These are phyloP conservation scores for Alternaria alternata DNA, from an alignment of 2,329 filamentous ascomycete genomes.

Conservation along the genomic window DNA sequence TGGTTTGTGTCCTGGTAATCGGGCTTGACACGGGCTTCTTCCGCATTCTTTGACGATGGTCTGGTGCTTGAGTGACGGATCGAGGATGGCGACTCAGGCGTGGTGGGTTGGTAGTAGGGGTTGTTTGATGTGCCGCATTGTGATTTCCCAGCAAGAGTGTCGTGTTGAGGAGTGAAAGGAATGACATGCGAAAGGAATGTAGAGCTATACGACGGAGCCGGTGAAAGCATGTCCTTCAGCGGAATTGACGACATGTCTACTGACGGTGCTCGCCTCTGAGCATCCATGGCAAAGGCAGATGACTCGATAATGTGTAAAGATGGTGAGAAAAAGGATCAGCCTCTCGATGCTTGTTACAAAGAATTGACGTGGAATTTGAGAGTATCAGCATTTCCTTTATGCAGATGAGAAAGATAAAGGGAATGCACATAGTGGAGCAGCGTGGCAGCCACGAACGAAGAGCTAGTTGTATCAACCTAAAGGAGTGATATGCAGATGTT, in stretches of 20 bases:
- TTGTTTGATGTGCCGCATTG: slow-evolving; percentile 1
- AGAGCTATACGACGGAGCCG: slow-evolving; percentile 36
- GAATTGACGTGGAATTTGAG: background rate
- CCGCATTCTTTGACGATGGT: background rate
- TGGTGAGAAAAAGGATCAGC: background rate
- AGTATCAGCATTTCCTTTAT: background rate
- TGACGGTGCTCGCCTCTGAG: slow-evolving; percentile 18
- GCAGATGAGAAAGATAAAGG: slow-evolving; percentile 3
- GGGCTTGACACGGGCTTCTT: slow-evolving; percentile 8
- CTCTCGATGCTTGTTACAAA: background rate
- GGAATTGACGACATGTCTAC: slow-evolving; percentile 26
- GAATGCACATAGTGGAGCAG: background rate
- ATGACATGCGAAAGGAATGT: slow-evolving; percentile 15
- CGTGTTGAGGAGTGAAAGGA: slow-evolving; percentile 5
- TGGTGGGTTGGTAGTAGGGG: slow-evolving; percentile 6
- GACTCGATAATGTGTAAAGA: background rate
- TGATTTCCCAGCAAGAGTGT: background rate
- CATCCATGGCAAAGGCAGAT: slow-evolving; percentile 12
- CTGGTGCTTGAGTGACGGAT: background rate
- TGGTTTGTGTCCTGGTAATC: slow-evolving; percentile 19
- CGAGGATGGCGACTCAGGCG: background rate
- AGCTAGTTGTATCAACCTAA: background rate
- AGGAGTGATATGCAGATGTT: background rate
- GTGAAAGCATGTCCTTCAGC: slow-evolving; percentile 20
- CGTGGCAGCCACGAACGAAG: slow-evolving; percentile 4